phyloP scores from a whole-genome alignment of 192 early-diverging fungal genomes.

The Mortierella hygrophila region DNA sequence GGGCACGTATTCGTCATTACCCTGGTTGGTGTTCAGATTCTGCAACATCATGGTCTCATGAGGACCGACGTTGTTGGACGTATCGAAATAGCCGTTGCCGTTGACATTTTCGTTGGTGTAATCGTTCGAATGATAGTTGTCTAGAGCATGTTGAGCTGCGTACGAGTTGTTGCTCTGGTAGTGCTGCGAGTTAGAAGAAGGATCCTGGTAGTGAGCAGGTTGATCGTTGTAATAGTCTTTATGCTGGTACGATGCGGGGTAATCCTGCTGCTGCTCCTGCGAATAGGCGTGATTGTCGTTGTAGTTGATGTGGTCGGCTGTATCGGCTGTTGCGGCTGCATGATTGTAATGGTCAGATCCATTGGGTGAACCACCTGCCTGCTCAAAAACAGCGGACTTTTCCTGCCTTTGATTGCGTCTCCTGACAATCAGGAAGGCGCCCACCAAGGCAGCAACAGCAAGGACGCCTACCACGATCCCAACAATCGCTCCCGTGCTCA shows the following conservation, averaged over 20 bases:
- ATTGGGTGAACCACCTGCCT: neutral
- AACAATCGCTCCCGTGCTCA: conserved; percentile 47
- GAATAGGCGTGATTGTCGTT: conserved; percentile 8
- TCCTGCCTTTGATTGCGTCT: conserved; percentile 18
- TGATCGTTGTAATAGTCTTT: conserved; percentile 22
- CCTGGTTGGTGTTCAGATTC: neutral
- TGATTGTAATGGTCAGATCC: neutral
- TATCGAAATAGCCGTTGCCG: neutral
- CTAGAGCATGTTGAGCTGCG: neutral
- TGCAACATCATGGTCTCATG: conserved; percentile 34
- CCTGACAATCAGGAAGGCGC: conserved; percentile 12
- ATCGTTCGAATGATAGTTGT: neutral
- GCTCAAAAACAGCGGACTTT: conserved; percentile 12
- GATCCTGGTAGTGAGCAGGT: conserved; percentile 4
- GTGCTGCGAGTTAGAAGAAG: neutral
- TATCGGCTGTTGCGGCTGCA: conserved; percentile 3
- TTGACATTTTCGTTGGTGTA: conserved; percentile 10
- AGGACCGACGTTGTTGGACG: neutral
- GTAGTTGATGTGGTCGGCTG: neutral
- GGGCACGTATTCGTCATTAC: conserved; percentile 16
- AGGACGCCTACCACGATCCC: conserved; percentile 44
- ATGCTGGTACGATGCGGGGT: conserved; percentile 22
- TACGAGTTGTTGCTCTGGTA: neutral
- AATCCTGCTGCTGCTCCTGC: conserved; percentile 16
- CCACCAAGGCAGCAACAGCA: conserved; percentile 16